These are phyloP conservation scores for Ajuga chamaepitys DNA, from an alignment of 257 asterid species.

Conservation along the genomic window DNA sequence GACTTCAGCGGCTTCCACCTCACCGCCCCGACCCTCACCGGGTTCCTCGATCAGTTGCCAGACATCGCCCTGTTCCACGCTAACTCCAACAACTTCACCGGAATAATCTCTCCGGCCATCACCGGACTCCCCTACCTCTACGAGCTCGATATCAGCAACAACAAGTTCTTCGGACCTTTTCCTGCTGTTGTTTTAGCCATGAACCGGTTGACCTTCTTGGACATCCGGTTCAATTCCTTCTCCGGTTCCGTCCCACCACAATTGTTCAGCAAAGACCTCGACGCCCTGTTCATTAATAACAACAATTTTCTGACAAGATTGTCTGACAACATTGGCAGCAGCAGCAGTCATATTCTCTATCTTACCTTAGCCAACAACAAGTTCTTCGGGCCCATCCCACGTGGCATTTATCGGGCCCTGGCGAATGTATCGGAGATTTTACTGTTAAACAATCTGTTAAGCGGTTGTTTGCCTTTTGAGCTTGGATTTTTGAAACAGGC, in stretches of 20 bases:
- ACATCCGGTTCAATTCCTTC: slow-evolving; percentile 62
- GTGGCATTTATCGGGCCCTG: slow-evolving; percentile 22
- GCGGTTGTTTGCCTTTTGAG: slow-evolving; percentile 63
- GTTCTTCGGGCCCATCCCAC: slow-evolving; percentile 65
- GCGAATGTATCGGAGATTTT: slow-evolving; percentile 35
- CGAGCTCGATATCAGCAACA: slow-evolving; percentile 80
- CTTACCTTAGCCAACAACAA: slow-evolving; percentile 69
- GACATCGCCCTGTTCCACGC: slow-evolving; percentile 84
- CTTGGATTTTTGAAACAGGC: slow-evolving; percentile 44
- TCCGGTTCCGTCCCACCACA: slow-evolving; percentile 57
- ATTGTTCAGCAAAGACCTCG: slow-evolving; percentile 39
- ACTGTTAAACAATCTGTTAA: slow-evolving; percentile 45
- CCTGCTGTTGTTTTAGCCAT: slow-evolving; percentile 44
- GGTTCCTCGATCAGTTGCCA: slow-evolving; percentile 64
- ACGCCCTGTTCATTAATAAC: slow-evolving; percentile 60
- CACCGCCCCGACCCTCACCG: slow-evolving; percentile 48
- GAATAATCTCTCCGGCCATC: slow-evolving; percentile 34
- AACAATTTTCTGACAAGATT: slow-evolving; percentile 45
- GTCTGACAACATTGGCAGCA: slow-evolving; percentile 33
- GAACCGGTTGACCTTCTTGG: slow-evolving; percentile 43
- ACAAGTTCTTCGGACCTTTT: slow-evolving; percentile 54
- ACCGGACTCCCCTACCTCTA: slow-evolving; percentile 48
- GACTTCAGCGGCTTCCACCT: slow-evolving; percentile 77
- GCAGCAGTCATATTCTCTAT: slow-evolving; percentile 16
- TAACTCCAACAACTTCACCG: slow-evolving; percentile 60